Evolutionary conservation across 2,329 filamentous ascomycete genomes (phyloP).

Genomic region (Tolypocladium guangdongense): DNA sequence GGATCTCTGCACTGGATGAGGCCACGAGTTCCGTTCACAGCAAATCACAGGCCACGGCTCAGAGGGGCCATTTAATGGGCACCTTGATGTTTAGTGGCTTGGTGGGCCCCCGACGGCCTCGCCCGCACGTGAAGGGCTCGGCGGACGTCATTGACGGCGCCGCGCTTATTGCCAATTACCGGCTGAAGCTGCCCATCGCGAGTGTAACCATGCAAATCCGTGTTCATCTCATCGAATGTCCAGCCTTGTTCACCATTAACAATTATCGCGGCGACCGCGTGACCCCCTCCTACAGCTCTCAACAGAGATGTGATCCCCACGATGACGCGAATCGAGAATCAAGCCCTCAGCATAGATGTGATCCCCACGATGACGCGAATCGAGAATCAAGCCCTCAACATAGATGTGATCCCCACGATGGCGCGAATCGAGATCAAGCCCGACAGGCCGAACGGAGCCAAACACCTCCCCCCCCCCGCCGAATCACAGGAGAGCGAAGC

Average conservation of each 20-base stretch:
- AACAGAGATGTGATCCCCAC: neutral
- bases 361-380: neutral
- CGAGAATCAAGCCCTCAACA: neutral
- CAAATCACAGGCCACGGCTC: too few species aligned
- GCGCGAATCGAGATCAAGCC: neutral
- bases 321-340: neutral
- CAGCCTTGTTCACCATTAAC: neutral
- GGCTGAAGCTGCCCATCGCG: too few species aligned
- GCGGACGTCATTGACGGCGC: neutral
- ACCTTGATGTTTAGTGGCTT: neutral
- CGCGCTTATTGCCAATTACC: neutral
- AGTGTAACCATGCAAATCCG: neutral
- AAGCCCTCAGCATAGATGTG: neutral
- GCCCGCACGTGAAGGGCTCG: neutral
- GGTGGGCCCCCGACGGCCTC: neutral
- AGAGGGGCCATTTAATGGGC: too few species aligned
- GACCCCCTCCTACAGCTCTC: neutral
- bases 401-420: neutral
- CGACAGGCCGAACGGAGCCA: too few species aligned
- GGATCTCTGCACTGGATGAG: too few species aligned
- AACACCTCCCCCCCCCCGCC: neutral
- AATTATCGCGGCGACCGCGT: neutral
- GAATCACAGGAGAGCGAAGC: constrained; percentile 28
- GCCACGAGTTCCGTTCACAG: too few species aligned
- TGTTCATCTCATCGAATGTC: neutral